Evolutionary conservation across 2,329 filamentous ascomycete genomes (phyloP).

Genomic region (Ophiostoma australiae): DNA sequence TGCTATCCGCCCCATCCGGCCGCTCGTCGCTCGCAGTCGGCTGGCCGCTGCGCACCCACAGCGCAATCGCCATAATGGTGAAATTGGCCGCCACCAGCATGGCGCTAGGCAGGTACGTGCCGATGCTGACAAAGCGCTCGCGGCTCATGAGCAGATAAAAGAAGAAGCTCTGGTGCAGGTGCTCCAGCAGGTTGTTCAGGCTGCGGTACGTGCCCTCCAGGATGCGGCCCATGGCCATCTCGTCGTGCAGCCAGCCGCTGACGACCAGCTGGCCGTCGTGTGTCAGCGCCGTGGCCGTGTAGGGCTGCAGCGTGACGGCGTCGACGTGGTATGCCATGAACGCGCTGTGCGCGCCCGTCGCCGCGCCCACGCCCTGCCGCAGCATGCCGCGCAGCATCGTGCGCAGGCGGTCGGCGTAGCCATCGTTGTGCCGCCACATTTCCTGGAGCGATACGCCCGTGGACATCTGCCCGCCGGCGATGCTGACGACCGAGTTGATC

Average conservation of each 20-base stretch:
- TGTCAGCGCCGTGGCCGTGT: slow-evolving; percentile 34
- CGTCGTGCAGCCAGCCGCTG: slow-evolving; percentile 92
- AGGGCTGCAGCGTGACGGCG: slow-evolving; percentile 85
- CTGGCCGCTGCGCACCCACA: slow-evolving; percentile 88
- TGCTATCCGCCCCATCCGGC: slow-evolving; percentile 14
- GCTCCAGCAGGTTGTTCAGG: slow-evolving; percentile 92
- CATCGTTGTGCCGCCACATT: slow-evolving; percentile 74
- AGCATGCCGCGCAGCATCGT: slow-evolving; percentile 93
- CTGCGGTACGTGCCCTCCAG: slow-evolving; percentile 89
- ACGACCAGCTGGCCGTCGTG: slow-evolving; percentile 41
- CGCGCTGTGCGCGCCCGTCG: slow-evolving; percentile 84
- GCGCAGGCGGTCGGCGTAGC: slow-evolving; percentile 76
- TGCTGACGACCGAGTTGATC: slow-evolving; percentile 86
- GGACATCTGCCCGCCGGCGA: slow-evolving; percentile 88
- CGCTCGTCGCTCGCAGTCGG: slow-evolving; percentile 21
- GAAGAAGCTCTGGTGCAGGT: slow-evolving; percentile 98
- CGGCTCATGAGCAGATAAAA: slow-evolving; percentile 93
- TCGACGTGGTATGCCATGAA: slow-evolving; percentile 99
- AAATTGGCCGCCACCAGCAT: slow-evolving; percentile 95
- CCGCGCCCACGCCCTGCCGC: slow-evolving; percentile 81
- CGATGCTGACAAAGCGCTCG: slow-evolving; percentile 94
- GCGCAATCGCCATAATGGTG: slow-evolving; percentile 85
- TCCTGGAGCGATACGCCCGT: slow-evolving; percentile 78
- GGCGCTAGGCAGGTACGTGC: slow-evolving; percentile 93
- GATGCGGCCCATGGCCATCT: slow-evolving; percentile 88